Evolutionary conservation across 371 early-diverging fungal species (phyloP), one percentile per base, ranked within the genome.

Genomic region (Parasitella parasitica): DNA sequence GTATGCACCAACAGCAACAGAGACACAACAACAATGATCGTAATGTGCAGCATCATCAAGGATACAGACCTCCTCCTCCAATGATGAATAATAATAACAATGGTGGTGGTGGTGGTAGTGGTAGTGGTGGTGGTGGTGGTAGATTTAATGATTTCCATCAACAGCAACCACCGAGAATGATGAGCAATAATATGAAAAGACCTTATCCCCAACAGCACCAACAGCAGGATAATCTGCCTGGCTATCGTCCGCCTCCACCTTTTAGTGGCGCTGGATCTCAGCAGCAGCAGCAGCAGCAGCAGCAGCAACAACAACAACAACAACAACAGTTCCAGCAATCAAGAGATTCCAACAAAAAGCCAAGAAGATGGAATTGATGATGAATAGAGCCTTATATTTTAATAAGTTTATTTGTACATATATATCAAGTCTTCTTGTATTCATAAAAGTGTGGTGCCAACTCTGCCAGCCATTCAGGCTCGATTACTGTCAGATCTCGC

Each of bases 401-500:
- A 28, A 60, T 39, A 51, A 20, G 28, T 28, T 53, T 35, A 27
- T 49, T 50, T 50, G 54, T 54, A 54, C 38, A 54, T 38, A 38
- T 20, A 22, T 16, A 24, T 9, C n/a, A 55, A 38, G 39, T 13
- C 12, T 48, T 51, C 67, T 77, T 77, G 59, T 72, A 77, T 63
- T 81, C 67, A 54, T 84, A 86, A 67, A 81, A 86, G 39, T 86
- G 84, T 30, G 84, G 84, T 26, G 90, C 90, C 38, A 88, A 57
- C 67, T 92, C 90, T 34, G 87, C 71, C 38, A 91, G 63, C 92
- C 91, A 92, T 12, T 78, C 82, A 0, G 84, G 81, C 13, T 89
- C 87, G 52, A 92, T 84, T 13, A 88, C 89, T 4, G 88, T 85
- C 22, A 92, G 62, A 41, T 88, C 86, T n/a, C 88, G 78, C 84